Conservation (phyloP, 768 basidiomycete genomes). For the Macrocybe gigantea region DNA sequence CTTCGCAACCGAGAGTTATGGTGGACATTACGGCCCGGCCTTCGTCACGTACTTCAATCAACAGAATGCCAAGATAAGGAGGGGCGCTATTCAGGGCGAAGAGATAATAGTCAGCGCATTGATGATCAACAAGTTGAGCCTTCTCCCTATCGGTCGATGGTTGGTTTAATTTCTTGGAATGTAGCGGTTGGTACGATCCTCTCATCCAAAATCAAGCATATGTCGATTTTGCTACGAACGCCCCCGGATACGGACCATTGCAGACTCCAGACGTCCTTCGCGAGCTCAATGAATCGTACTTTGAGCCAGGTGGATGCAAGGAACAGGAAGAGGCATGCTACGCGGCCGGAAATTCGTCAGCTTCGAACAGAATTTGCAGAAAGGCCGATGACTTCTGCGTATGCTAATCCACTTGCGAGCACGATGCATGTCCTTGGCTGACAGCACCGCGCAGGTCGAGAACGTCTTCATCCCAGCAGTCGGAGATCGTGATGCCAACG, state of each 20-base stretch:
- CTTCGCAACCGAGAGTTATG: slow-evolving; percentile 62
- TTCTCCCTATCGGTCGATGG: background rate
- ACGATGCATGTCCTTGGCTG: background rate
- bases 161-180: background rate
- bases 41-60: slow-evolving; percentile 62
- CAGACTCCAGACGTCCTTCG: slow-evolving; percentile 39
- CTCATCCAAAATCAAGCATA: slow-evolving; percentile 58
- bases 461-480: slow-evolving; percentile 47
- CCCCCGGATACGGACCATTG: slow-evolving; percentile 64
- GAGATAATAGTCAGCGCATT: slow-evolving; percentile 50
- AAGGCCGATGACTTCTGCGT: slow-evolving; percentile 54
- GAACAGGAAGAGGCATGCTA: slow-evolving; percentile 53
- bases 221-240: slow-evolving; percentile 52
- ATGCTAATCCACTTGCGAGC: slow-evolving; percentile 11
- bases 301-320: slow-evolving; percentile 41
- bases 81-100: slow-evolving; percentile 40
- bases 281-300: slow-evolving; percentile 44
- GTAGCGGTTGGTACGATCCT: slow-evolving; percentile 63
- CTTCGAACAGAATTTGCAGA: slow-evolving; percentile 44
- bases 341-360: slow-evolving; percentile 39
- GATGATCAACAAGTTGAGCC: slow-evolving; percentile 48
- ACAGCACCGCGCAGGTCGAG: slow-evolving; percentile 24
- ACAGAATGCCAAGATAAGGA: slow-evolving; percentile 48
- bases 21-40: slow-evolving; percentile 61
- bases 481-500: slow-evolving; percentile 46